Evolutionary conservation across 2,329 filamentous ascomycete species (phyloP).

Genomic region (Hypoxylon sp.): DNA sequence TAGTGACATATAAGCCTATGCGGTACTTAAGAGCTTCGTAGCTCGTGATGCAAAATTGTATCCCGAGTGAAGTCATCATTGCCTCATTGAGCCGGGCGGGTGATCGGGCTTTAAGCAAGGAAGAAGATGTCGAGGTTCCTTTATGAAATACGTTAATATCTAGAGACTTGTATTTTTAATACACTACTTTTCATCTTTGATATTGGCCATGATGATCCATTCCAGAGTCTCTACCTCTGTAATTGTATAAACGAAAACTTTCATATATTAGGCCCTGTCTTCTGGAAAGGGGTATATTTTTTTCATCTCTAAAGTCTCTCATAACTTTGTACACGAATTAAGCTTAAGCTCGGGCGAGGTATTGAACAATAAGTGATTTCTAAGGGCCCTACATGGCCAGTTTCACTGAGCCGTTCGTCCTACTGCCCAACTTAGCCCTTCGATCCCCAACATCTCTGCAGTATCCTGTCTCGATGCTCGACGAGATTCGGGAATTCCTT

Average conservation of each 20-base stretch:
- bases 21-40: no score
- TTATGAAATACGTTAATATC: no score
- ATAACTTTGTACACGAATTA: constrained; percentile 1
- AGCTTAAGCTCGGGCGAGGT: neutral
- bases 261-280: neutral
- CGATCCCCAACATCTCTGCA: constrained; percentile 63
- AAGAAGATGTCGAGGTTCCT: no score
- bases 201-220: neutral
- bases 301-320: neutral
- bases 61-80: no score
- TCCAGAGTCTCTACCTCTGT: neutral
- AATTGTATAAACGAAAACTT: neutral
- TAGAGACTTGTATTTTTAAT: no score
- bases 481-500: constrained; percentile 73
- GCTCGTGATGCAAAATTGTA: no score
- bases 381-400: neutral
- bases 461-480: constrained; percentile 73
- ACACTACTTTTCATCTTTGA: neutral
- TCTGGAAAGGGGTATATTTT: neutral
- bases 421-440: neutral
- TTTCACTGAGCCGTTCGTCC: neutral
- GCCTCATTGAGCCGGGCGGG: no score
- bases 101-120: no score
- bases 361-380: neutral
- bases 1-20: neutral